These are phyloP conservation scores for Euphrasia arctica DNA, from an alignment of 305 asterid species.

Conservation along the genomic window DNA sequence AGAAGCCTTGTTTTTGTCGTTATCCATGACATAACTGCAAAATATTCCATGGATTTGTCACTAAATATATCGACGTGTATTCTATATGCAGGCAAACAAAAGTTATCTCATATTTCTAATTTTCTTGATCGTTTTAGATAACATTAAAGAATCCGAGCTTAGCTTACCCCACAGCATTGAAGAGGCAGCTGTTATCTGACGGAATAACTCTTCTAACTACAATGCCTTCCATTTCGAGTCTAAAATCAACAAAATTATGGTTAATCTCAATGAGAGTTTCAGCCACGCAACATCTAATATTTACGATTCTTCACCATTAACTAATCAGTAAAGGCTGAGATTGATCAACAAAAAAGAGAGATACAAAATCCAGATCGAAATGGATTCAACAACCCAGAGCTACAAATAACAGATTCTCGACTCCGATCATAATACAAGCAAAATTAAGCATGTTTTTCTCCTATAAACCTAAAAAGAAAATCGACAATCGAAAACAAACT, in stretches of 20 bases:
- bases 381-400: slow-evolving; percentile 5
- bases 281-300: background rate
- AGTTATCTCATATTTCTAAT: background rate
- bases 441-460: background rate
- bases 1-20: slow-evolving; percentile 66
- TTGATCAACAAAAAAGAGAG: background rate
- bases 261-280: slow-evolving; percentile 10
- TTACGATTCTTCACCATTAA: background rate
- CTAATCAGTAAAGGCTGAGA: background rate
- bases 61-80: background rate
- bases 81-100: background rate
- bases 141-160: slow-evolving; percentile 28
- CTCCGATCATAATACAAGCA: slow-evolving; percentile 7
- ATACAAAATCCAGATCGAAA: background rate
- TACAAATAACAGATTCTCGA: slow-evolving; percentile 2
- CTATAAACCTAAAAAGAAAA: slow-evolving; percentile 2
- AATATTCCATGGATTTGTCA: slow-evolving; percentile 21
- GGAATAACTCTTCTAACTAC: slow-evolving; percentile 85
- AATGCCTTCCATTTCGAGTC: slow-evolving; percentile 66
- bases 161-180: slow-evolving; percentile 85
- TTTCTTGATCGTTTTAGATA: slow-evolving; percentile 8
- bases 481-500: background rate
- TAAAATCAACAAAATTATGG: slow-evolving; percentile 31
- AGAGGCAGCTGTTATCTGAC: slow-evolving; percentile 95
- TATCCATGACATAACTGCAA: slow-evolving; percentile 92